Percentiles rank a stretch among this genome's conserved stretches.
phyloP scores from a whole-genome alignment of 768 basidiomycete genomes.

The Tricholoma flavovirens region DNA sequence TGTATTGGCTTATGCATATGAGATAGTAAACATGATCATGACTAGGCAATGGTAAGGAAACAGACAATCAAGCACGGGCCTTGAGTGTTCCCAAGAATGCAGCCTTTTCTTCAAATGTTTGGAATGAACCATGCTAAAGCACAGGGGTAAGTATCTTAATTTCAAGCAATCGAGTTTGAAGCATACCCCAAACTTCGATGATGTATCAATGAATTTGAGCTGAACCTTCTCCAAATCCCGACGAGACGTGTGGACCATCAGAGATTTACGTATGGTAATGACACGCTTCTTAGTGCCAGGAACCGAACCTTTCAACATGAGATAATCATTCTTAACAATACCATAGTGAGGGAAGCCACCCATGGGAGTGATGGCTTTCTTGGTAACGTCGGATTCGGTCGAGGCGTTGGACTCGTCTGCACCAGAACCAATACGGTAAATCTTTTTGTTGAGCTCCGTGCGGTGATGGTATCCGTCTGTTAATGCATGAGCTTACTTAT shows the following conservation, averaged over 20 bases:
- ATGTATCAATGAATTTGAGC: constrained; percentile 98
- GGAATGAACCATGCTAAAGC: constrained; percentile 87
- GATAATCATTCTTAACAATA: constrained; percentile 97
- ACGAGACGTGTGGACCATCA: constrained; percentile 94
- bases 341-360: constrained; percentile 99
- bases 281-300: constrained; percentile 98
- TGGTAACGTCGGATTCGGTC: constrained; percentile 91
- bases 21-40: constrained; percentile 32
- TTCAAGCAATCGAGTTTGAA: background rate
- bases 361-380: constrained; percentile 92
- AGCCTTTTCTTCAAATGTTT: constrained; percentile 94
- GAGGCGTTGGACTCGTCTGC: constrained; percentile 78
- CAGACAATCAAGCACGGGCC: constrained; percentile 56
- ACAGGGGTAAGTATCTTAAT: background rate
- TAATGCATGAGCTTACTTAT: constrained; percentile 6
- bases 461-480: constrained; percentile 95
- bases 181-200: constrained; percentile 93
- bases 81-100: constrained; percentile 93
- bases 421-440: constrained; percentile 89
- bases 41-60: constrained; percentile 25
- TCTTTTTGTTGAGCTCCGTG: constrained; percentile 98
- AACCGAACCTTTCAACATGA: constrained; percentile 94
- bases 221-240: constrained; percentile 96
- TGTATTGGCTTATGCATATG: constrained; percentile 25
- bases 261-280: constrained; percentile 93